A percentile compares a stretch with the other conserved stretches of the same genome.
These are phyloP conservation scores for Theileria luwenshuni DNA, from an alignment of 169 alveolate genomes.

Conservation along the genomic window DNA sequence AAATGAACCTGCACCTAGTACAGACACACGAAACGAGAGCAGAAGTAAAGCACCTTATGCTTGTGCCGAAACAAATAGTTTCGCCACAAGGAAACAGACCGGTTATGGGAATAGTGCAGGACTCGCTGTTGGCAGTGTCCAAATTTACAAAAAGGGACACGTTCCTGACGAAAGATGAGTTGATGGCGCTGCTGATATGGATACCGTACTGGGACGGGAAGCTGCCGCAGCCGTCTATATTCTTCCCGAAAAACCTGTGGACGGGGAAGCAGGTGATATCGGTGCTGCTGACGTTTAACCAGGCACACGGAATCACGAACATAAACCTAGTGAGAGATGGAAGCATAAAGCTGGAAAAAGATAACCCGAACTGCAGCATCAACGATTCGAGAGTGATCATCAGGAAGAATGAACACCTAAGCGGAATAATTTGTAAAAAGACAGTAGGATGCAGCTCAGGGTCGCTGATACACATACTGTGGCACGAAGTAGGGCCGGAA, in stretches of 20 bases:
- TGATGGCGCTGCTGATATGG: constrained; percentile 94
- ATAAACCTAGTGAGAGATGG: constrained; percentile 63
- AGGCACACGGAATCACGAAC: constrained; percentile 55
- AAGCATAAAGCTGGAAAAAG: constrained; percentile 45
- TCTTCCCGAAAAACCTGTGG: constrained; percentile 97
- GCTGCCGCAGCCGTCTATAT: constrained; percentile 97
- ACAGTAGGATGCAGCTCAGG: constrained; percentile 98
- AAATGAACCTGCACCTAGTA: constrained; percentile 99
- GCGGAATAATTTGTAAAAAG: constrained; percentile 96
- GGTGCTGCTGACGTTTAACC: constrained; percentile 90
- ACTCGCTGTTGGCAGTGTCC: constrained; percentile 92
- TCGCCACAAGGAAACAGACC: constrained; percentile 99
- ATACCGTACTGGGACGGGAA: constrained; percentile 95
- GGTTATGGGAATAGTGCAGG: constrained; percentile 99
- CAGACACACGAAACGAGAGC: constrained; percentile 97
- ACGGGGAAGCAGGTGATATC: constrained; percentile 99
- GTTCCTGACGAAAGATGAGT: constrained; percentile 91
- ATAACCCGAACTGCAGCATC: constrained; percentile 38
- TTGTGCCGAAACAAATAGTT: constrained; percentile 98
- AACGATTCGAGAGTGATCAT: constrained; percentile 87
- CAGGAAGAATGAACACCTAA: constrained; percentile 92
- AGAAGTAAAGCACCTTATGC: constrained; percentile 98
- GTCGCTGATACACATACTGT: constrained; percentile 95
- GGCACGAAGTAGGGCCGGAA: constrained; percentile 98
- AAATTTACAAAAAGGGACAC: constrained; percentile 96